Evolutionary conservation across 2,329 filamentous ascomycete genomes (phyloP), one percentile per base, ranked within the genome.

Genomic region (Penicillium sp.): DNA sequence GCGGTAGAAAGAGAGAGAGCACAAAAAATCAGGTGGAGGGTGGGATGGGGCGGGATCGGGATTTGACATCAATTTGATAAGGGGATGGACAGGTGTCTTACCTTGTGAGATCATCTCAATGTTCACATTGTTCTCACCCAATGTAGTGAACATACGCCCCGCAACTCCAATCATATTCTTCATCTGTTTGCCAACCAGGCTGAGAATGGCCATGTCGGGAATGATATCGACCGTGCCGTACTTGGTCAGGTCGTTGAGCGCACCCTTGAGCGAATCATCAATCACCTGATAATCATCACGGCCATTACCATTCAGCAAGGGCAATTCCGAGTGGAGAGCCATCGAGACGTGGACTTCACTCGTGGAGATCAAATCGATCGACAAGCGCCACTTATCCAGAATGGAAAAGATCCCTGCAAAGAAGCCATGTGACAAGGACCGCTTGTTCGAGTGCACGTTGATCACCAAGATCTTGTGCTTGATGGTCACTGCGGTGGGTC

Each of bases 41-140:
- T 6, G 25, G 33, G 8, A 13, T 13, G 32, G 41, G 39, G 18
- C 7, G 40, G 33, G 33, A 36, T 37, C 18, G 35, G n/a, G n/a
- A 37, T 13, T 8, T 37, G 6, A 24, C 6, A 24, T 8, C 35
- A 50, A 62, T 28, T 41, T 18, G 18, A 18, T 18, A 3, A 18
- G 29, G 27, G 25, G 24, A 43, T 45, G 38, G 45, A 55, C 43
- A 35, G 49, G 46, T 45, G 29, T 58, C 76, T 63, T 77, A 91
- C 93, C 93, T 74, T 98, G 93, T 25, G 89, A 95, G 58, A 98
- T 98, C 93, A 98, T 98, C 73, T 98, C 93, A 59, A 98, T 89
- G 67, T 98, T 98, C 65, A 98, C 84, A 60, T 88, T 87, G 67
- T 95, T 86, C 66, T 96, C 88, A 38, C 93, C 93, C 13, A 98